Base-by-base conservation (phyloP, 345 rosid species). In the Acer negundo region DNA sequence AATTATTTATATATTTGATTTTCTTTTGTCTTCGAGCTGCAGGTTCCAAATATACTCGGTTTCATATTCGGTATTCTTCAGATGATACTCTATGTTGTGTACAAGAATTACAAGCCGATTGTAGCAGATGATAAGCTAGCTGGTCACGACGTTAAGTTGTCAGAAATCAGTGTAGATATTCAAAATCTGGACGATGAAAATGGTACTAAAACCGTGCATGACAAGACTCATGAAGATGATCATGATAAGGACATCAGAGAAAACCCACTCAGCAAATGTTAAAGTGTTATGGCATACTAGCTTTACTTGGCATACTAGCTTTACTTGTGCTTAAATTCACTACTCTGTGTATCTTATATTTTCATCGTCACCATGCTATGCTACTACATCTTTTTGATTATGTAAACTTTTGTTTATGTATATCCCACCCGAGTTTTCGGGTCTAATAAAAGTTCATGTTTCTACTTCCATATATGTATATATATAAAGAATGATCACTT, bases 31-130 rank as follows among this genome's bases (percentile, higher is more conserved):
- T 20, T 26, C 4, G 28, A 11, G 38, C 38, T 35, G 49, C 19
- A 61, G 86, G 13, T 80, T 62, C 86, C 86, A 10, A 83, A 83
- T 46, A 26, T 68, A 40, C 49, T 83, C 2, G 86, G 86, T 4
- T 74, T 83, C 51, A 9, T 63, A n/a, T 83, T 83, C 12, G 86
- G 86, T 6, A 6, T 83, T 35, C 17, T 46, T 24, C 86, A 83
- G 64, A 83, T 80, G 83, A 35, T 67, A 17, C 42, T 83, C 3
- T 83, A 83, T 47, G 49, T 63, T 31, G 62, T 67, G 28, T 83
- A 83, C 51, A 77, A 46, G 62, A 67, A 62, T 0, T 13, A 13
- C 65, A 67, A 8, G n/a, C 15, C 35, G 10, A 61, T 4, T 20
- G 31, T 40, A 46, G 15, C 42, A 5, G 70, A 78, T 0, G n/a